Conservation (phyloP, 2,329 filamentous ascomycete species). For the Ophiognomonia clavigignenti-juglandacearum region DNA sequence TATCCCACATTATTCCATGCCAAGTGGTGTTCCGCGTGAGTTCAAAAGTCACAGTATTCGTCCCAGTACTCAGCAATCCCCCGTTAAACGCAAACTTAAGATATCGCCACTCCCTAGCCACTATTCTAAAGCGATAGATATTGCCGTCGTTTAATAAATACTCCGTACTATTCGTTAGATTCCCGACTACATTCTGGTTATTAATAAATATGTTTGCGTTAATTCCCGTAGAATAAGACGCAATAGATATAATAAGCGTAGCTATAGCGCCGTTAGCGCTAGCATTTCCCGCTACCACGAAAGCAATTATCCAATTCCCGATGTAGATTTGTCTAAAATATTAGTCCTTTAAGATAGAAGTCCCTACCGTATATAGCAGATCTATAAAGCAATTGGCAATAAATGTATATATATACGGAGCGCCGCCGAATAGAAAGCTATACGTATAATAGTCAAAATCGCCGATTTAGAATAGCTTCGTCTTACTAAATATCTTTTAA, state of each 20-base stretch:
- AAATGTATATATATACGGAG: slow-evolving; percentile 38
- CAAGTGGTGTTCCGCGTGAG: slow-evolving; percentile 22
- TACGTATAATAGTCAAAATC: slow-evolving; percentile 40
- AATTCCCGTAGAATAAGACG: slow-evolving; percentile 36
- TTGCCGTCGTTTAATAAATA: slow-evolving; percentile 36
- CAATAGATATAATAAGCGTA: slow-evolving; percentile 36
- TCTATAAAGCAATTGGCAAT: slow-evolving; percentile 39
- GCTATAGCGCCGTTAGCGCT: slow-evolving; percentile 20
- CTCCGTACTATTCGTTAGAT: slow-evolving; percentile 29
- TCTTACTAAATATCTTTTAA: slow-evolving; percentile 34
- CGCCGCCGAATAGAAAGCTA: slow-evolving; percentile 37
- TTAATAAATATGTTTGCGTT: slow-evolving; percentile 42
- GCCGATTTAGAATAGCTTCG: slow-evolving; percentile 43
- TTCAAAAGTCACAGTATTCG: slow-evolving; percentile 22
- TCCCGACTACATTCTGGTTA: slow-evolving; percentile 29
- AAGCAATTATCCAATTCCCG: slow-evolving; percentile 31
- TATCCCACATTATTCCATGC: slow-evolving; percentile 25
- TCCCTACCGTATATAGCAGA: slow-evolving; percentile 37
- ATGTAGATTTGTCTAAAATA: slow-evolving; percentile 40
- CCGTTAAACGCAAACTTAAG: slow-evolving; percentile 31
- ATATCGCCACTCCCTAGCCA: slow-evolving; percentile 41
- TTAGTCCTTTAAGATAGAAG: slow-evolving; percentile 35
- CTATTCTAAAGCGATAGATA: slow-evolving; percentile 41
- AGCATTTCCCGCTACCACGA: slow-evolving; percentile 17
- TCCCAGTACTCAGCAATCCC: slow-evolving; percentile 17